Evolutionary conservation across 176 grass and related monocot genomes (phyloP), one percentile per base, ranked within the genome.

Genomic region (Phoenix dactylifera): DNA sequence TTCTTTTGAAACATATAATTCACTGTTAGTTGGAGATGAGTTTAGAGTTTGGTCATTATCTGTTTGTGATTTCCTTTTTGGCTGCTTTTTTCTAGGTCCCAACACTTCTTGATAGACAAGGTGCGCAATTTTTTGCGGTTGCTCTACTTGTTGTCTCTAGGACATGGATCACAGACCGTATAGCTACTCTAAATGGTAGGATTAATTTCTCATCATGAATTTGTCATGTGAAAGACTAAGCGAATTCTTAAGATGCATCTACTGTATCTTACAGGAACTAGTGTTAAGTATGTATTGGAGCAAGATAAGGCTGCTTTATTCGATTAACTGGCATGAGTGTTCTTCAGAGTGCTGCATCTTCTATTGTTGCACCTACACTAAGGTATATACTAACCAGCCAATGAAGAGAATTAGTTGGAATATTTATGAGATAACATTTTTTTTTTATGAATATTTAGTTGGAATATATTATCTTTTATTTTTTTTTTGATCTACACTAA

Each of bases 281-380:
- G 81, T 55, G 93, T 98, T 55, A 98, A 92, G 76, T 98, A 77
- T 76, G 93, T 98, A 61, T 67, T 98, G 76, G 93, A 92, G 71
- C 93, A 98, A 66, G 84, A 98, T 71, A 98, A 92, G 73, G 84
- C 63, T 35, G 93, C 93, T 98, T 98, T 72, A 80, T 98, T 64
- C 69, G 87, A 29, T 66, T 98, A 66, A 83, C 83, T 92, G 93
- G 87, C 52, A 58, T 98, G 51, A 98, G 93, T 80, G 54, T 98
- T 83, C 79, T 98, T 70, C 93, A 98, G 67, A 98, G 93, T 71
- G 84, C 81, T 65, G 87, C 93, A 75, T 92, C 91, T 73, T 91
- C 93, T 78, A 84, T 98, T 65, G 93, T 98, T 17, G 87, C 93
- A 64, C 93, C 93, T 55, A 83, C 93, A 61, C 63, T 98, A 44